phyloP scores from a whole-genome alignment of 2,329 filamentous ascomycete species.

The Talaromyces sp. region DNA sequence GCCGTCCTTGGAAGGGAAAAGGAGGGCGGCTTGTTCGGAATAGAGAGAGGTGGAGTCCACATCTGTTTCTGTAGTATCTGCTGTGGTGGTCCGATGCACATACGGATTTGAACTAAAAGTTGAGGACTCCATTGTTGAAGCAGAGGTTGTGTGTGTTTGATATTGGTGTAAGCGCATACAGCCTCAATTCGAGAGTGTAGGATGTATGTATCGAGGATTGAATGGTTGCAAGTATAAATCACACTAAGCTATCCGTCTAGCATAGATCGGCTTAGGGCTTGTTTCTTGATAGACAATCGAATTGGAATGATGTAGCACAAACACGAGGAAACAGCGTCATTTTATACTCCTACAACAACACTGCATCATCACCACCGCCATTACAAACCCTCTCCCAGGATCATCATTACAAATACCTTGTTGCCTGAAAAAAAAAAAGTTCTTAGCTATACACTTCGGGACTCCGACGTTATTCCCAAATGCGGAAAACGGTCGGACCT shows the following conservation, averaged over 20 bases:
- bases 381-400: neutral
- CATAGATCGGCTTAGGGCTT: neutral
- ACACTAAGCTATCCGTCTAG: neutral
- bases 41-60: conserved; percentile 10
- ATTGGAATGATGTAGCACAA: neutral
- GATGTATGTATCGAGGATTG: neutral
- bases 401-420: neutral
- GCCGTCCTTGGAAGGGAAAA: conserved; percentile 18
- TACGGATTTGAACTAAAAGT: neutral
- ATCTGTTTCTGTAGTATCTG: neutral
- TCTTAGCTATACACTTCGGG: neutral
- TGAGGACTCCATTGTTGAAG: neutral
- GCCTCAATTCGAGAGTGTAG: neutral
- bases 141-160: neutral
- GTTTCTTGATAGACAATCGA: neutral
- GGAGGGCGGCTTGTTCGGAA: conserved; percentile 16
- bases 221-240: neutral
- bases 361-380: neutral
- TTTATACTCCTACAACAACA: neutral
- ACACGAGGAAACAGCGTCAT: neutral
- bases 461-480: neutral
- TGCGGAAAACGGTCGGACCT: neutral
- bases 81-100: neutral
- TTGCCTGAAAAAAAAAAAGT: neutral
- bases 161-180: neutral